These are phyloP conservation scores for Pythium volutum DNA, from an alignment of 352 stramenopile genomes.

Conservation along the genomic window DNA sequence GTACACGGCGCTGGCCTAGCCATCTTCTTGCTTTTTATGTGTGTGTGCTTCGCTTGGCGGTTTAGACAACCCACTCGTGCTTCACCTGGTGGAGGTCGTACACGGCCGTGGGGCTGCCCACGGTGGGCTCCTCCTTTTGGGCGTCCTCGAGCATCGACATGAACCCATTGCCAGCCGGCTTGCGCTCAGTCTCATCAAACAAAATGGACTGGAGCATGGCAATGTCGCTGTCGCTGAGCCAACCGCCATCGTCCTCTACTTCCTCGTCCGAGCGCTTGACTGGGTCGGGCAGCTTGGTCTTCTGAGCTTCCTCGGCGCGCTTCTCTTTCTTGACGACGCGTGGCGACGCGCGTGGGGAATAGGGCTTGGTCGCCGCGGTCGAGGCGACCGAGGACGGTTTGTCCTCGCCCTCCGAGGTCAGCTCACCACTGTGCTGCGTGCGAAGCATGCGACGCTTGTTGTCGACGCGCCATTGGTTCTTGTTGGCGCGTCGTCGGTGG, in stretches of 20 bases:
- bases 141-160: conserved; percentile 5
- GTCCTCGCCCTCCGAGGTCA: background rate
- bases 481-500: conserved; percentile 67
- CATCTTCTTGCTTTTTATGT: background rate
- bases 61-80: conserved; percentile 17
- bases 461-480: conserved; percentile 70
- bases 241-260: conserved; percentile 8
- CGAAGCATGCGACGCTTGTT: conserved; percentile 38
- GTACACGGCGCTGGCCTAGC: background rate
- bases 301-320: background rate
- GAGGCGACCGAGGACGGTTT: conserved; percentile 5
- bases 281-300: conserved; percentile 9
- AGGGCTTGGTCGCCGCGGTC: conserved; percentile 3
- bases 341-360: conserved; percentile 8
- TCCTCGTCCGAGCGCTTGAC: conserved; percentile 2
- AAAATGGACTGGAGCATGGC: conserved; percentile 20
- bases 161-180: conserved; percentile 1
- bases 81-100: conserved; percentile 13
- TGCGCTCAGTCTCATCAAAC: conserved; percentile 12
- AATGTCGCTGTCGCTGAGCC: conserved; percentile 21
- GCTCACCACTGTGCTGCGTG: background rate
- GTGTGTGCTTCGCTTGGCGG: background rate
- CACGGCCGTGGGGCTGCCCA: conserved; percentile 15
- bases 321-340: conserved; percentile 13
- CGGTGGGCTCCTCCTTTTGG: conserved; percentile 3